Evolutionary conservation across 257 asterid species (phyloP), one percentile per base, ranked within the genome.

Genomic region (Linderniella brevidens): DNA sequence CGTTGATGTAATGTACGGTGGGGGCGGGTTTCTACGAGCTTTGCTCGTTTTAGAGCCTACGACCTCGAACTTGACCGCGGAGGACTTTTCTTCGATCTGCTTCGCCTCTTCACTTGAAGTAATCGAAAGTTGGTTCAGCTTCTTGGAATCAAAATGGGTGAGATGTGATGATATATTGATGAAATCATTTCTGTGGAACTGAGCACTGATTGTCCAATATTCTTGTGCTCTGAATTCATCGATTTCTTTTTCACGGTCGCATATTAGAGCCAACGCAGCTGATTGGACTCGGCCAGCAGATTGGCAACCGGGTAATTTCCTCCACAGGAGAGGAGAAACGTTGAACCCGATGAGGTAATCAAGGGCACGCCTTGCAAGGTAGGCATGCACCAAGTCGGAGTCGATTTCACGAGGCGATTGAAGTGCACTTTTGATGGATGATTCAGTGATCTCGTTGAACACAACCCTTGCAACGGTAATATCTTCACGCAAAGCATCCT

Each of bases 241-340:
- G 35, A 88, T 78, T 64, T 84, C 95, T 67, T 66, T 77, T 71
- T 88, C 98, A 57, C 95, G 58, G 46, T 88, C 98, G 58, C 92
- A 76, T 67, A 88, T 60, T 47, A 88, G 86, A 63, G 94, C 77
- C 45, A 88, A 67, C 38, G 98, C 94, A 62, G 93, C 93, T 52
- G 95, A 88, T 56, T 88, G 98, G 50, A 88, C 98, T 50, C 95
- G 83, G 17, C 98, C 98, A 61, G 98, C 95, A 35, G 95, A 88
- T 68, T 74, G 95, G 59, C 95, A 88, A 59, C 93, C 92, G 40
- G 98, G 98, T 64, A 88, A 50, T 66, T 88, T 88, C 69, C 80
- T 78, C 98, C 98, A 88, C 37, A 88, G 61, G 62, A 88, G 66
- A 25, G 98, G 98, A 59, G 98, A 88, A 45, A 88, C 80, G 58